Evolutionary conservation across 257 asterid species (phyloP), one percentile per base, ranked within the genome.

Genomic region (Pogostemon cablin): DNA sequence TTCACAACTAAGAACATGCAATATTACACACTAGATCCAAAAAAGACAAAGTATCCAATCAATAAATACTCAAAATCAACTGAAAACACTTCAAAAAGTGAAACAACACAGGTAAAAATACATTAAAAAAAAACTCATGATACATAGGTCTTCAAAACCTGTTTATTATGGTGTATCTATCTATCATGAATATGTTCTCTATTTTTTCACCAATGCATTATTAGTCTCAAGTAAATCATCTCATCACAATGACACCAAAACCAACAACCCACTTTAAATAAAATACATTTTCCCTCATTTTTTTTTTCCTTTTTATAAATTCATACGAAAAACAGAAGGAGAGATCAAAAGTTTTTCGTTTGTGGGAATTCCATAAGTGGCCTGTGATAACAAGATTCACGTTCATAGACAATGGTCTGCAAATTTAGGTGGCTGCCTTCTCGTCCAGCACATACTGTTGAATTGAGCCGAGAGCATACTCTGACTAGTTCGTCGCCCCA

Each of bases 381-480:
- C 66, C 7, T 32, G 77, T 78, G 7, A 78, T 77, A 76, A 6
- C 59, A 53, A 17, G 9, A 20, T 54, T 15, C 37, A 11, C 7
- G 11, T 25, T 25, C 32, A 25, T 25, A 54, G 11, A 17, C n/a
- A 54, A 25, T 25, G 32, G 32, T 25, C 32, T 58, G 44, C 39
- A 72, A 49, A 43, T 81, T 80, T 75, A 77, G 55, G 63, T 73
- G 42, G 81, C 58, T 11, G 77, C 71, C 59, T 66, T 81, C 34
- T 86, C 92, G 55, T 77, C 86, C 71, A 86, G 67, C 40, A 80
- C 52, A 67, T 74, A 76, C 65, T 72, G 49, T 72, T 85, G 34
- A 87, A 64, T 43, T 70, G 81, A 53, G 73, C 64, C 25, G 84
- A 75, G 55, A 86, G 85, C 77, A 68, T 72, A 67, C 78, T 80